phyloP scores from a whole-genome alignment of 148 eudicot genomes.

The Chenopodium album region DNA sequence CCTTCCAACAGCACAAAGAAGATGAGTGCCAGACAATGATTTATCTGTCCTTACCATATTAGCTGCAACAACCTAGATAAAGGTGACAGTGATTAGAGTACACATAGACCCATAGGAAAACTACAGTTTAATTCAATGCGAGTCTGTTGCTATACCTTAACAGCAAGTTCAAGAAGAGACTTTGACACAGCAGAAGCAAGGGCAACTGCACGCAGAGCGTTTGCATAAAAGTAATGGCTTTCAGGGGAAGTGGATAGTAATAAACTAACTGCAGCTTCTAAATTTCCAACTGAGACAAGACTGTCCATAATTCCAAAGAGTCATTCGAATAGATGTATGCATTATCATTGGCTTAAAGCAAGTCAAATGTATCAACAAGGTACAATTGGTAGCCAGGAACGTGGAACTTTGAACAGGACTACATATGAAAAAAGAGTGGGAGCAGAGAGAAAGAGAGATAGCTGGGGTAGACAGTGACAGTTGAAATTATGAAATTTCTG shows the following conservation, averaged over 20 bases:
- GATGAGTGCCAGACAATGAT: constrained; percentile 92
- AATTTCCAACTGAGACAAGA: constrained; percentile 86
- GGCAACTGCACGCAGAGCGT: constrained; percentile 96
- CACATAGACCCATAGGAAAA: not conserved
- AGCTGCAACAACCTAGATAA: constrained; percentile 89
- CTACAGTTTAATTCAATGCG: not conserved
- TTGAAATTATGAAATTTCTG: not conserved
- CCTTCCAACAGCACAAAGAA: constrained; percentile 97
- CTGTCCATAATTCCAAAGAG: constrained; percentile 38
- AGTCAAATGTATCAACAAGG: not conserved
- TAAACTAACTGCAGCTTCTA: constrained; percentile 95
- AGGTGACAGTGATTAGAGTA: constrained; percentile 2
- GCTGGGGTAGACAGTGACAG: no score
- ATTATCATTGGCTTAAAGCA: not conserved
- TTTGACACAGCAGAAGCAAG: constrained; percentile 95
- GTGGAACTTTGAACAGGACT: not conserved
- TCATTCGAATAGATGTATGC: not conserved
- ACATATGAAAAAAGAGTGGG: not conserved
- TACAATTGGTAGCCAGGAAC: not conserved
- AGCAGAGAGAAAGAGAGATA: no score
- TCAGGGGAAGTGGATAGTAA: constrained; percentile 94
- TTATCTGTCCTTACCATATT: constrained; percentile 97
- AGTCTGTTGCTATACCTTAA: constrained; percentile 56
- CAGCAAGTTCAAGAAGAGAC: constrained; percentile 92
- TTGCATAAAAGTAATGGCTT: constrained; percentile 81